phyloP scores from a whole-genome alignment of 805 yeast genomes.

The Wickerhamiella azyma region DNA sequence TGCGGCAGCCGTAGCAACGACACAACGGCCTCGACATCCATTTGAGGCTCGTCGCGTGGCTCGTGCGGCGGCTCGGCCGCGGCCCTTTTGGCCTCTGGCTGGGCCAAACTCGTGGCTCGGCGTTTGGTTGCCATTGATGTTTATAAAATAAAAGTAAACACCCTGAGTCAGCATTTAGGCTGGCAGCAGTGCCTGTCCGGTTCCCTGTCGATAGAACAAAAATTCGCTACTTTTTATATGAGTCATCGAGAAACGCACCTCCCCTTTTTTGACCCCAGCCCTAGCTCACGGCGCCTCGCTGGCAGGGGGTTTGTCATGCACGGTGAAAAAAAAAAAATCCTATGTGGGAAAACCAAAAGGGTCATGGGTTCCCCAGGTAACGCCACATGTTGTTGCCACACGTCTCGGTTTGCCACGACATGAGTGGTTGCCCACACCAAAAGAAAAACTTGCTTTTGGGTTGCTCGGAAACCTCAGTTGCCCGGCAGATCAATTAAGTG shows the following conservation, averaged over 20 bases:
- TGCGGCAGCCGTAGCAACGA: conserved; percentile 51
- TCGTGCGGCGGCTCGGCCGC: background rate
- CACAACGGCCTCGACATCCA: conserved; percentile 34
- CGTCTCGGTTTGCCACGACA: background rate
- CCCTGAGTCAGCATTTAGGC: conserved; percentile 1
- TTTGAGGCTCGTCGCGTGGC: background rate
- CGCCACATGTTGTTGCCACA: background rate
- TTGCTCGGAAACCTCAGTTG: background rate
- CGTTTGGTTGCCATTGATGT: conserved; percentile 8
- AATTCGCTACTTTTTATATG: background rate
- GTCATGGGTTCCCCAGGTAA: background rate
- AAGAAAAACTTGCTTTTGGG: background rate
- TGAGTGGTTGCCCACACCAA: background rate
- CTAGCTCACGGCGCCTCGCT: too few relatives aligned
- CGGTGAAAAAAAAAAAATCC: too few relatives aligned
- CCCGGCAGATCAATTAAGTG: background rate
- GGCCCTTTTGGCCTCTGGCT: conserved; percentile 2
- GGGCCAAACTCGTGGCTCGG: conserved; percentile 2
- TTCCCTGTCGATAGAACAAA: too few relatives aligned
- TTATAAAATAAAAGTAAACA: conserved; percentile 9
- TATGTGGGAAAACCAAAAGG: background rate
- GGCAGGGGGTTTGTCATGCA: too few relatives aligned
- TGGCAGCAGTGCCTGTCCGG: too few relatives aligned
- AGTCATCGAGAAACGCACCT: background rate
- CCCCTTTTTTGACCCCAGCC: too few relatives aligned